A percentile compares a stretch with the other conserved stretches of the same genome.
These are phyloP conservation scores for Russula olivacea DNA, from an alignment of 768 basidiomycete genomes.

Conservation along the genomic window DNA sequence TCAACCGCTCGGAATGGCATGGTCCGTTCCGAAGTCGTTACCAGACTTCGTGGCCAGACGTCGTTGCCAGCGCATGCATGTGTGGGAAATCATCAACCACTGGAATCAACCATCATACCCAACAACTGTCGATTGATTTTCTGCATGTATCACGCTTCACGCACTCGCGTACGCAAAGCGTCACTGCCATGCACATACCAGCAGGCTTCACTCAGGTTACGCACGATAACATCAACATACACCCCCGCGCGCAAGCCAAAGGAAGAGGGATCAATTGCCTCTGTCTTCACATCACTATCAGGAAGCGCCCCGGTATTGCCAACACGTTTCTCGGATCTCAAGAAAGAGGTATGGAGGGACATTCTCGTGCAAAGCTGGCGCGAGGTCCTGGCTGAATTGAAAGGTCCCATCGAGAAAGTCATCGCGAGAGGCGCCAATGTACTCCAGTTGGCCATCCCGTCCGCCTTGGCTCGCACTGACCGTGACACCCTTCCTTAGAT, in stretches of 20 bases:
- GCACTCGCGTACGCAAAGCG: neutral
- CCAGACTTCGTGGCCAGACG: neutral
- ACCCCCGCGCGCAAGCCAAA: slow-evolving; percentile 21
- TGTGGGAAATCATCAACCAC: no score
- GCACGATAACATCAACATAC: slow-evolving; percentile 1
- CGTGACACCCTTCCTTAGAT: slow-evolving; percentile 35
- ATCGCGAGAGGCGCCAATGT: slow-evolving; percentile 44
- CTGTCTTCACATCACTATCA: slow-evolving; percentile 43
- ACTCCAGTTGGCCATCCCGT: slow-evolving; percentile 17
- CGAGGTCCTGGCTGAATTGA: slow-evolving; percentile 47
- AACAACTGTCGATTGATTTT: no score
- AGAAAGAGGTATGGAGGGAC: slow-evolving; percentile 48
- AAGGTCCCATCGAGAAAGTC: slow-evolving; percentile 44
- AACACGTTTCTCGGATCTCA: slow-evolving; percentile 52
- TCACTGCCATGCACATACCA: slow-evolving; percentile 1
- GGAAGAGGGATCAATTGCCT: slow-evolving; percentile 39
- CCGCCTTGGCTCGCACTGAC: neutral
- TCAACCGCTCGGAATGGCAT: neutral
- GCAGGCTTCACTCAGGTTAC: neutral
- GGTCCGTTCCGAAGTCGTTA: neutral
- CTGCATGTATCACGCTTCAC: neutral
- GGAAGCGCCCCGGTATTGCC: slow-evolving; percentile 43
- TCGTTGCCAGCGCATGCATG: neutral
- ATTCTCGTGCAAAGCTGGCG: slow-evolving; percentile 47
- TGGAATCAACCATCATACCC: no score